Percentiles rank a stretch among this genome's conserved stretches.
Conservation (phyloP, 1,284 basidiomycete genomes). For the Cutaneotrichosporon cavernicola region DNA sequence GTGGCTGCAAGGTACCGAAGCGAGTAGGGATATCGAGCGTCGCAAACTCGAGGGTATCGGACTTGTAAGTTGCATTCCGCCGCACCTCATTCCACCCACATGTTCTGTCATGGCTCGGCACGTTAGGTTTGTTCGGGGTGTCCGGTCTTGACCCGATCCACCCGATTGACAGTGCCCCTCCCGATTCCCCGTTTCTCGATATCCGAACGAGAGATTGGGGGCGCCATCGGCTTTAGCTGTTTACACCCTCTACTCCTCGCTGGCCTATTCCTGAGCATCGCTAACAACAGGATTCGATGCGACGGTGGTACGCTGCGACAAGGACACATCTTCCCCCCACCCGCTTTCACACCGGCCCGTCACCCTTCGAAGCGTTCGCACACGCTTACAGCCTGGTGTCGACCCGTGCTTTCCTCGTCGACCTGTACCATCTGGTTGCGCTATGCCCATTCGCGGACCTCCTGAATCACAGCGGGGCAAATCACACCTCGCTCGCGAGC, state of each 20-base stretch:
- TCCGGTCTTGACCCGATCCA: too few relatives aligned
- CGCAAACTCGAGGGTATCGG: constrained; percentile 39
- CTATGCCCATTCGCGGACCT: constrained; percentile 88
- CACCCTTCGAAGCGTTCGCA: constrained; percentile 61
- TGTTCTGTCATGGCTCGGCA: too few relatives aligned
- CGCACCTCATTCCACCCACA: too few relatives aligned
- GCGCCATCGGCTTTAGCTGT: background rate
- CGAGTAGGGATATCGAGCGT: constrained; percentile 38
- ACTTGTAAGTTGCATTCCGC: constrained; percentile 31
- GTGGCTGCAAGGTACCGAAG: constrained; percentile 49
- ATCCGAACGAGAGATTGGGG: too few relatives aligned
- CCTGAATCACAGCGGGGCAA: constrained; percentile 68
- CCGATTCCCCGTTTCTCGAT: too few relatives aligned
- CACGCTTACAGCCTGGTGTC: constrained; percentile 76
- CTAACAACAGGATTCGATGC: constrained; percentile 37
- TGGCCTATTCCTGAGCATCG: constrained; percentile 24
- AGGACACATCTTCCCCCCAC: constrained; percentile 34
- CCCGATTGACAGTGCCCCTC: too few relatives aligned
- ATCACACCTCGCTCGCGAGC: constrained; percentile 57
- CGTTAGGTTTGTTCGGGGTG: too few relatives aligned
- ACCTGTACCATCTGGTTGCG: constrained; percentile 76
- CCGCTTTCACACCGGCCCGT: constrained; percentile 23
- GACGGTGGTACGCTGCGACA: constrained; percentile 34
- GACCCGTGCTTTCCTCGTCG: constrained; percentile 82
- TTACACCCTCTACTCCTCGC: background rate